Evolutionary conservation across 2,329 filamentous ascomycete species (phyloP).

Genomic region (Magnaporthiopsis incrustans): DNA sequence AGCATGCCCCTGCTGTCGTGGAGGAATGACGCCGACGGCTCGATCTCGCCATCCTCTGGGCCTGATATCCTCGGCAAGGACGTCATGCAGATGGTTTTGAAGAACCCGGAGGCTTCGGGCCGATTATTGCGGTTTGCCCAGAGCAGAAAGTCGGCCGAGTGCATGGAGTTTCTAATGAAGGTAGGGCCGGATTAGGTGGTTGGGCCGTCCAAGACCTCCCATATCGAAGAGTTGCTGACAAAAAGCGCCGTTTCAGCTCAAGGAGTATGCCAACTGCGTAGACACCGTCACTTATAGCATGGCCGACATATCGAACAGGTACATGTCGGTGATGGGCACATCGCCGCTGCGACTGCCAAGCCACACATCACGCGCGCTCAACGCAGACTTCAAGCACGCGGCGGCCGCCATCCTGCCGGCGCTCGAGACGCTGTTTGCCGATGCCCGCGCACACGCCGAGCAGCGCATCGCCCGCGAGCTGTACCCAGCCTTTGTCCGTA

Average conservation of each 20-base stretch:
- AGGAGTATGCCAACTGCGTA: slow-evolving; percentile 34
- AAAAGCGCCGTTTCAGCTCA: slow-evolving; percentile 29
- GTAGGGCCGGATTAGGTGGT: slow-evolving; percentile 20
- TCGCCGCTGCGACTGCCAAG: slow-evolving; percentile 33
- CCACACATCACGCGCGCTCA: slow-evolving; percentile 31
- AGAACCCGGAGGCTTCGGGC: slow-evolving; percentile 37
- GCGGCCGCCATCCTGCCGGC: slow-evolving; percentile 35
- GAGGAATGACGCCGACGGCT: slow-evolving; percentile 5
- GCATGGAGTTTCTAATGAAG: slow-evolving; percentile 42
- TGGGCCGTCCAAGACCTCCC: not conserved
- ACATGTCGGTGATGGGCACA: slow-evolving; percentile 29
- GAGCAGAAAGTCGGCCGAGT: slow-evolving; percentile 34
- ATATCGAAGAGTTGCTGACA: not conserved
- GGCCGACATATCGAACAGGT: slow-evolving; percentile 25
- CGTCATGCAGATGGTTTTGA: slow-evolving; percentile 41
- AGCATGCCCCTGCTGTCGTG: not conserved
- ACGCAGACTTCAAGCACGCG: slow-evolving; percentile 37
- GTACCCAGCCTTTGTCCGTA: slow-evolving; percentile 41
- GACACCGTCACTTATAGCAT: slow-evolving; percentile 30
- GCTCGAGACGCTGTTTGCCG: slow-evolving; percentile 32
- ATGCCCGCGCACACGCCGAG: slow-evolving; percentile 32
- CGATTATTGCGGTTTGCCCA: slow-evolving; percentile 43
- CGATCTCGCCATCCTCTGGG: slow-evolving; percentile 18
- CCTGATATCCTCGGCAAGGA: slow-evolving; percentile 42
- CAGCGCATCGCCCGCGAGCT: slow-evolving; percentile 32